Conservation (phyloP, 2,329 filamentous ascomycete species). For the Aspergillus sclerotialis region DNA sequence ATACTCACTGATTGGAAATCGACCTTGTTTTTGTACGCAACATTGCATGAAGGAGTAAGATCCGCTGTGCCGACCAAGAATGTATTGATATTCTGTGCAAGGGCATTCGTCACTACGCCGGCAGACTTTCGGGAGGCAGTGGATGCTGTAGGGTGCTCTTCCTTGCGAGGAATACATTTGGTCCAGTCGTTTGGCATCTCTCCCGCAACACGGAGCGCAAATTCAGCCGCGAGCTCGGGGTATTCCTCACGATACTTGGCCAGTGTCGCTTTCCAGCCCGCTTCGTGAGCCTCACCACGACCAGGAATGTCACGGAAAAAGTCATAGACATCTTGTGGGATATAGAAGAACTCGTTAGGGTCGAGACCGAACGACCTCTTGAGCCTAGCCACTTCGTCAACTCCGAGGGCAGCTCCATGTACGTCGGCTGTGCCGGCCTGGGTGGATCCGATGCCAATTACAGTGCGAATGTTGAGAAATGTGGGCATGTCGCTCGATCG, state of each 20-base stretch:
- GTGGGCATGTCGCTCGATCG: slow-evolving; percentile 42
- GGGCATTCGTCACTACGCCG: slow-evolving; percentile 1
- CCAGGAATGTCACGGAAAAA: slow-evolving; percentile 4
- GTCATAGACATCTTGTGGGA: slow-evolving; percentile 8
- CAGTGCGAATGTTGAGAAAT: slow-evolving; percentile 50
- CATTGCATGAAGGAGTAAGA: slow-evolving; percentile 6
- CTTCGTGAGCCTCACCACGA: slow-evolving; percentile 2
- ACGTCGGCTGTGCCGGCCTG: slow-evolving; percentile 5
- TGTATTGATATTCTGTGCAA: slow-evolving; percentile 2
- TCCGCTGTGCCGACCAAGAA: slow-evolving; percentile 5
- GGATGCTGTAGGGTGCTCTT: slow-evolving; percentile 5
- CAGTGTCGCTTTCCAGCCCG: slow-evolving; percentile 1
- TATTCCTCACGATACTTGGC: slow-evolving; percentile 1
- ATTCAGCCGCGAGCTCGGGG: slow-evolving; percentile 4
- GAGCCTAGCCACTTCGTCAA: slow-evolving; percentile 4
- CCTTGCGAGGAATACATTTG: slow-evolving; percentile 9
- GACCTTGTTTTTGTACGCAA: slow-evolving; percentile 6
- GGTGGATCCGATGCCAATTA: slow-evolving; percentile 42
- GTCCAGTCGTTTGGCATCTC: slow-evolving; percentile 7
- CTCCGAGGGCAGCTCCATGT: slow-evolving; percentile 4
- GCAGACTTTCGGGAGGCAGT: slow-evolving; percentile 6
- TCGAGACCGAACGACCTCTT: slow-evolving; percentile 4
- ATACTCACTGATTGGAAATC: slow-evolving; percentile 7
- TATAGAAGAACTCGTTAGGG: slow-evolving; percentile 5
- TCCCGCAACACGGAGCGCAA: slow-evolving; percentile 7